phyloP scores from a whole-genome alignment of 306 rosid species.

The Rubus parviflorus region DNA sequence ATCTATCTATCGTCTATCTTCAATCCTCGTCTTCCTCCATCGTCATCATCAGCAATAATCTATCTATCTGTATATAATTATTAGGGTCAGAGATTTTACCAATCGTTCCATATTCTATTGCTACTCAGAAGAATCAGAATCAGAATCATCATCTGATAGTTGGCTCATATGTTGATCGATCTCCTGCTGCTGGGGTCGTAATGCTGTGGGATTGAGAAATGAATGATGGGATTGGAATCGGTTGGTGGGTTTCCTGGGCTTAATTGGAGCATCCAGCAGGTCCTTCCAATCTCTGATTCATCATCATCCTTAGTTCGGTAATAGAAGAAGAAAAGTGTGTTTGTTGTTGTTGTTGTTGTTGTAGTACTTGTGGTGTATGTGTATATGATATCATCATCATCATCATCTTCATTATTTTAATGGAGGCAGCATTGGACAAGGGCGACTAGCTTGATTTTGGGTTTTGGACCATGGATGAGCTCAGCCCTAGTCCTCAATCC shows the following conservation, averaged over 20 bases:
- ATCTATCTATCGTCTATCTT: neutral
- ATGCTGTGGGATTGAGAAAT: constrained; percentile 26
- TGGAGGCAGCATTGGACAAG: constrained; percentile 43
- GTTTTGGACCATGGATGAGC: constrained; percentile 73
- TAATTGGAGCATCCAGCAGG: constrained; percentile 11
- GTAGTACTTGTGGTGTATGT: no score
- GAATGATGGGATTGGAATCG: constrained; percentile 84
- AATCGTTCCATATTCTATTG: neutral
- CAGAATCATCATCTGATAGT: neutral
- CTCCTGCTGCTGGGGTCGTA: constrained; percentile 16
- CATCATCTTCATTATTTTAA: neutral
- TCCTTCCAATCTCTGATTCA: neutral
- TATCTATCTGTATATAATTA: neutral
- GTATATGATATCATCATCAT: no score
- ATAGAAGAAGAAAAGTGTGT: no score
- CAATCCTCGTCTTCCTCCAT: neutral
- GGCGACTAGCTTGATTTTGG: constrained; percentile 38
- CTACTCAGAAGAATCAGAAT: neutral
- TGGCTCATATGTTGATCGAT: constrained; percentile 19
- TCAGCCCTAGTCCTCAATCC: constrained; percentile 36
- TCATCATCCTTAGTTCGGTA: no score
- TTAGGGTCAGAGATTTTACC: neutral
- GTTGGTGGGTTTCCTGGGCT: constrained; percentile 51
- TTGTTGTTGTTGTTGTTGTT: constrained; percentile 13
- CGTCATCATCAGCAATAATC: neutral